Evolutionary conservation across 2,329 filamentous ascomycete genomes (phyloP), one percentile per base, ranked within the genome.

Genomic region (Botrytis hyacinthi): DNA sequence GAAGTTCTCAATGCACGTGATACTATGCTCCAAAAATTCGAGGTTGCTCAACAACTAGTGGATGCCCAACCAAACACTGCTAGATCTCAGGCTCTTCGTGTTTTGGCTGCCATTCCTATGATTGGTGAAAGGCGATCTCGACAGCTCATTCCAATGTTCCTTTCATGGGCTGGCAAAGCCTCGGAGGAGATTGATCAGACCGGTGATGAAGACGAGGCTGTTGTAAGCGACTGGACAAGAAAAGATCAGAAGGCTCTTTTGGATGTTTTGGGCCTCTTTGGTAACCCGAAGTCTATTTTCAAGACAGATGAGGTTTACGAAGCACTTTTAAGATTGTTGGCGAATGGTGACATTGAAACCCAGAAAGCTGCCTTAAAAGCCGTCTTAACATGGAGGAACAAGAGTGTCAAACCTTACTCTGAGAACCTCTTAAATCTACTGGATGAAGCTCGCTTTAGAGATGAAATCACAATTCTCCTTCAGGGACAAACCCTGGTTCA

Each of bases 391-490:
- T 99, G 96, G 95, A 98, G 97, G 81, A 89, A 92, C 73, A 87
- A 91, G 3, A 90, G 87, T 14, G 86, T 99, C 68, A 87, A 87
- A 74, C 87, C 90, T 0, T 97, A 98, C 80, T 90, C 94, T 78
- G 94, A 98, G 77, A 93, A 95, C 77, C 83, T 99, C 37, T 87
- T 94, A 75, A 95, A 94, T 78, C 86, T 99, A 2, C 87, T 98
- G 14, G 96, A 99, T 77, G 96, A 98, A 76, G 91, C 93, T 37
- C 89, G 93, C 67, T 97, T 98, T 83, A 93, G 94, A 80, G 96
- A 98, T 79, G 95, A 98, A 81, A 87, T 99, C n/a, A 92, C 94
- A 0, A 90, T 96, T 7, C 92, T 99, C 76, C 87, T 99, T 71
- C 92, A 94, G 79, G 88, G 92, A 26, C 91, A 93, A 29, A 90